Evolutionary conservation across 345 rosid species (phyloP).

Genomic region (Draba incana): DNA sequence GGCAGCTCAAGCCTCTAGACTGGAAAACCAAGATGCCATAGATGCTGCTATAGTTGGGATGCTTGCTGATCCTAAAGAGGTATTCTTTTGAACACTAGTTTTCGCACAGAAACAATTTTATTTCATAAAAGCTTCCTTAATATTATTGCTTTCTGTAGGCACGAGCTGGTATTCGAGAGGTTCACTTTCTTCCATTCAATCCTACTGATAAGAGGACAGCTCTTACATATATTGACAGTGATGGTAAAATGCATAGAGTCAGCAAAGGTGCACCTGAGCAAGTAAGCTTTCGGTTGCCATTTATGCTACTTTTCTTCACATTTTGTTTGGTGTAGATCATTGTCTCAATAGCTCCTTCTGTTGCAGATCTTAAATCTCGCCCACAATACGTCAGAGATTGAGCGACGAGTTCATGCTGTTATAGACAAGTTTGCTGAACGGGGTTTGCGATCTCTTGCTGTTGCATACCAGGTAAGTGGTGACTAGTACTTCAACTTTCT

Average conservation of each 20-base stretch:
- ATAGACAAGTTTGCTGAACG: slow-evolving; percentile 97
- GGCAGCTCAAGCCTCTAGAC: slow-evolving; percentile 98
- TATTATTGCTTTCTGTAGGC: slow-evolving; percentile 54
- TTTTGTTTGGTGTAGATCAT: not conserved
- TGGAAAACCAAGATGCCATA: slow-evolving; percentile 95
- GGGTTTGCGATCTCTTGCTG: slow-evolving; percentile 96
- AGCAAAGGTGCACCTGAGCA: slow-evolving; percentile 99
- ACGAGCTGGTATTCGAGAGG: slow-evolving; percentile 90
- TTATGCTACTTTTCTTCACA: not conserved
- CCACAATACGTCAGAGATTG: slow-evolving; percentile 85
- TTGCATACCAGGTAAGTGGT: slow-evolving; percentile 79
- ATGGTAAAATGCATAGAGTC: slow-evolving; percentile 94
- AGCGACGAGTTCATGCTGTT: slow-evolving; percentile 88
- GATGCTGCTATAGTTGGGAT: slow-evolving; percentile 94
- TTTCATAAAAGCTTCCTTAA: not conserved
- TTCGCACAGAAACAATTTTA: not conserved
- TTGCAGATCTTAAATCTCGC: slow-evolving; percentile 84
- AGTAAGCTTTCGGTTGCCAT: slow-evolving; percentile 47
- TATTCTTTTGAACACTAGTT: slow-evolving; percentile 24
- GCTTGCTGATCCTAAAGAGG: slow-evolving; percentile 99
- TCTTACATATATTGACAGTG: slow-evolving; percentile 72
- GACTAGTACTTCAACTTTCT: slow-evolving; percentile 10
- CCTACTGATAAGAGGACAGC: slow-evolving; percentile 99
- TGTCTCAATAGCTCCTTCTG: slow-evolving; percentile 8
- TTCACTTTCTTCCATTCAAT: slow-evolving; percentile 97